A percentile compares a stretch with the other conserved stretches of the same genome.
phyloP scores from a whole-genome alignment of 768 basidiomycete species.

The Coprinopsis strossmayeri region DNA sequence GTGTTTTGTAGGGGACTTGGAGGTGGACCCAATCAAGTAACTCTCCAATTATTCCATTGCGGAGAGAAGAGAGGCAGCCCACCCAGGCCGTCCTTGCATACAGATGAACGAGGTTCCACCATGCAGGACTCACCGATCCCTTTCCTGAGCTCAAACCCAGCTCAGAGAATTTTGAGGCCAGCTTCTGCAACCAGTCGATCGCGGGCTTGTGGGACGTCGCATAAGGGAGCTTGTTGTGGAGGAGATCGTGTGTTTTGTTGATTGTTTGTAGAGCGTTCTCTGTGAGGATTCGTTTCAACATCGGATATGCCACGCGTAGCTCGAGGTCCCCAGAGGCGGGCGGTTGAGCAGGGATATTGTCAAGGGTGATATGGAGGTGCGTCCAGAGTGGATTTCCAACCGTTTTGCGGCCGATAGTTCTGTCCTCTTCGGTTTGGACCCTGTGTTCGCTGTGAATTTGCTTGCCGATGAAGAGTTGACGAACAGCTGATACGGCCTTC shows the following conservation, averaged over 20 bases:
- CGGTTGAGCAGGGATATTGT: not conserved
- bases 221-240: conserved; percentile 5
- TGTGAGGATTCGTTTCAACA: not conserved
- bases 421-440: not conserved
- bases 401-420: not conserved
- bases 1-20: not conserved
- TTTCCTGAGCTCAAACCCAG: not conserved
- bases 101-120: not conserved
- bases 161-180: not conserved
- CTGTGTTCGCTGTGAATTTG: not conserved
- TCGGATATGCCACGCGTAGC: not conserved
- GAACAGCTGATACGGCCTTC: not conserved
- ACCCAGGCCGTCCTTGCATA: not conserved
- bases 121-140: not conserved
- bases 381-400: not conserved
- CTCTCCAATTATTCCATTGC: not conserved
- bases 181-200: conserved; percentile 1
- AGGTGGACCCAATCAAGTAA: not conserved
- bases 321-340: not conserved
- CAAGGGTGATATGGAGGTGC: not conserved
- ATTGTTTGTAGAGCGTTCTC: not conserved
- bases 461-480: not conserved
- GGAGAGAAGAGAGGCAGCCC: conserved; percentile 1
- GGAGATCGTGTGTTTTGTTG: not conserved
- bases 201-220: conserved; percentile 1